Evolutionary conservation across 1,284 basidiomycete species (phyloP).

Genomic region (Afroboletus lepidellus): DNA sequence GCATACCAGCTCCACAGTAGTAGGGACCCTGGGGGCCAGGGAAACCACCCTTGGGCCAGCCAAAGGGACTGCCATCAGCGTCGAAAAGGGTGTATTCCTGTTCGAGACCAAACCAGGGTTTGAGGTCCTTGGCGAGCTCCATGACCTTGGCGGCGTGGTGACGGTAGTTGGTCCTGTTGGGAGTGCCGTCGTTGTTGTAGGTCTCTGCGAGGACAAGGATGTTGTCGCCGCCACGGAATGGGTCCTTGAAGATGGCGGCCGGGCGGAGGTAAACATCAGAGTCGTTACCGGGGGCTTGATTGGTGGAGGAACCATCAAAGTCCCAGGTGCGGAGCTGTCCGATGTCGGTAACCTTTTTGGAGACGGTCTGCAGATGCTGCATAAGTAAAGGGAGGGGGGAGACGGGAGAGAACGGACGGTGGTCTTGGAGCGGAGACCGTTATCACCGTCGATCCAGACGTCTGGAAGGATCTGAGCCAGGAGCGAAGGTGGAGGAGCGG

Average conservation of each 20-base stretch:
- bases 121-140: constrained; percentile 79
- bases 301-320: constrained; percentile 97
- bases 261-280: constrained; percentile 99
- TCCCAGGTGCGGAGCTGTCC: constrained; percentile 94
- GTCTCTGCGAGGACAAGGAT: constrained; percentile 96
- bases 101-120: constrained; percentile 98
- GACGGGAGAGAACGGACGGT: constrained; percentile 51
- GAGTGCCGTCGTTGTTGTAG: constrained; percentile 99
- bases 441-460: constrained; percentile 94
- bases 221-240: constrained; percentile 98
- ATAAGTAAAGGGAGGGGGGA: constrained; percentile 4
- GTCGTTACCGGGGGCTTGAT: constrained; percentile 92
- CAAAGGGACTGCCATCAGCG: constrained; percentile 87
- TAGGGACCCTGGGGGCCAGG: constrained; percentile 99
- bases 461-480: constrained; percentile 47
- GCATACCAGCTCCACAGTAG: constrained; percentile 97
- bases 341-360: constrained; percentile 83
- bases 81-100: constrained; percentile 99
- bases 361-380: constrained; percentile 59
- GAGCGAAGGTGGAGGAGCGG: constrained; percentile 13
- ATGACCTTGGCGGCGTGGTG: constrained; percentile 90
- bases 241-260: constrained; percentile 97
- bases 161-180: constrained; percentile 96
- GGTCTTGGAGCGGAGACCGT: constrained; percentile 92
- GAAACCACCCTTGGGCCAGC: constrained; percentile 99